Conservation (phyloP, 371 early-diverging fungal species). For the Syncephalastrum monosporum region DNA sequence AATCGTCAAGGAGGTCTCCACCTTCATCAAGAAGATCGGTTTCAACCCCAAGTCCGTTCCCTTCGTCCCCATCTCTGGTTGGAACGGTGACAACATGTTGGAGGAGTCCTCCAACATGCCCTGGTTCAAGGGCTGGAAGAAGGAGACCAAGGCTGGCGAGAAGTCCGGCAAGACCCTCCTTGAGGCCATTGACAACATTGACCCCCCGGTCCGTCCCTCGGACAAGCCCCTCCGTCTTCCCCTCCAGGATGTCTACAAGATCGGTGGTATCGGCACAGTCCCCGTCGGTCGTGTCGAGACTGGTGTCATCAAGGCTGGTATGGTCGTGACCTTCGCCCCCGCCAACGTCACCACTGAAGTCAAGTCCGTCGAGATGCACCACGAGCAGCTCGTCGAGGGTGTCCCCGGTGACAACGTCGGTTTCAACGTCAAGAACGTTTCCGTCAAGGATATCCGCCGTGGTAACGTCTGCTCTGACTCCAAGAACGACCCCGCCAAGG, state of each 20-base stretch:
- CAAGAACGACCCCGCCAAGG: constrained; percentile 97
- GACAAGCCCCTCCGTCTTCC: too few species aligned
- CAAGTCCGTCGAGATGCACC: too few species aligned
- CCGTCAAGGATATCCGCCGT: constrained; percentile 96
- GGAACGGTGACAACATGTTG: constrained; percentile 97
- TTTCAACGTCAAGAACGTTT: too few species aligned
- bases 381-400: too few species aligned
- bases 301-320: too few species aligned
- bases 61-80: constrained; percentile 97
- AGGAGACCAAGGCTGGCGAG: constrained; percentile 82
- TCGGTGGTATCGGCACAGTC: too few species aligned
- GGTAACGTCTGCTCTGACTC: constrained; percentile 96
- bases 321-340: too few species aligned
- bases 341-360: too few species aligned
- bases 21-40: constrained; percentile 94
- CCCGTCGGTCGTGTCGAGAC: too few species aligned
- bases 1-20: constrained; percentile 90
- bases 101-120: constrained; percentile 91
- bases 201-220: constrained; percentile 87
- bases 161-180: constrained; percentile 88
- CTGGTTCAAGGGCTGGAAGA: constrained; percentile 97
- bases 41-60: constrained; percentile 89
- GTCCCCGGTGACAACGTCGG: too few species aligned
- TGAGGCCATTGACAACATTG: constrained; percentile 92
- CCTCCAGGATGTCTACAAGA: too few species aligned